These are phyloP conservation scores for Podospora pseudocomata DNA, from an alignment of 495 filamentous ascomycete genomes.

Conservation along the genomic window DNA sequence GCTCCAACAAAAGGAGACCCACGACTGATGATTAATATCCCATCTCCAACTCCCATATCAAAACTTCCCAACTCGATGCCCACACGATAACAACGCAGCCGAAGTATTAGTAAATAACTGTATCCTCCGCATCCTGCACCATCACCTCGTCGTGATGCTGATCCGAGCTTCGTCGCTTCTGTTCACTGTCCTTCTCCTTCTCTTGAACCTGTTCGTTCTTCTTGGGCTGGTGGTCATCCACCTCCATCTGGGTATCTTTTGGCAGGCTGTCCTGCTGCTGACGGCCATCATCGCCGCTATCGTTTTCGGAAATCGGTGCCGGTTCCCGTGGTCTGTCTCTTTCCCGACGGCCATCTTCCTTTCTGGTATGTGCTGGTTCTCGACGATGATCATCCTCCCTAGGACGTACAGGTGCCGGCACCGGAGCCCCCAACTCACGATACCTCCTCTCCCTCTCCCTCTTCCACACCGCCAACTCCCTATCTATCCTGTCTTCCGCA, in stretches of 20 bases:
- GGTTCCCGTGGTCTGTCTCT: background rate
- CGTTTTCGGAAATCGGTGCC: background rate
- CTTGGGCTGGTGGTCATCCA: slow-evolving; percentile 23
- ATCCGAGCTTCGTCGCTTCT: background rate
- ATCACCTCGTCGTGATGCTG: slow-evolving; percentile 61
- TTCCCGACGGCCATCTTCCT: background rate
- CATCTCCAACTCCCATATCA: background rate
- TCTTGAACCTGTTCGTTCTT: background rate
- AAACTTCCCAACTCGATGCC: background rate
- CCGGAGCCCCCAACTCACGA: slow-evolving; percentile 28
- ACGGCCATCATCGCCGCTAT: slow-evolving; percentile 16
- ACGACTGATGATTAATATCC: background rate
- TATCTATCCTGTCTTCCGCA: slow-evolving; percentile 44
- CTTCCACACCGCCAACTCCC: slow-evolving; percentile 44
- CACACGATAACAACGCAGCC: background rate
- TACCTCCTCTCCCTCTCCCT: slow-evolving; percentile 34
- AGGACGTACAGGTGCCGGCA: background rate
- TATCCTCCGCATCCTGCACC: slow-evolving; percentile 75
- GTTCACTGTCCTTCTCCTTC: background rate
- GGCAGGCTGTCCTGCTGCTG: slow-evolving; percentile 24
- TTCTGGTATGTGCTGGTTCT: background rate
- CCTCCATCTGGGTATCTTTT: slow-evolving; percentile 11
- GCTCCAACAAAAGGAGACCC: background rate
- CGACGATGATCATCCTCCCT: background rate
- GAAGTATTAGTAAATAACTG: slow-evolving; percentile 69